These are phyloP conservation scores for Flaveria linearis DNA, from an alignment of 129 eudicot genomes.

Conservation along the genomic window DNA sequence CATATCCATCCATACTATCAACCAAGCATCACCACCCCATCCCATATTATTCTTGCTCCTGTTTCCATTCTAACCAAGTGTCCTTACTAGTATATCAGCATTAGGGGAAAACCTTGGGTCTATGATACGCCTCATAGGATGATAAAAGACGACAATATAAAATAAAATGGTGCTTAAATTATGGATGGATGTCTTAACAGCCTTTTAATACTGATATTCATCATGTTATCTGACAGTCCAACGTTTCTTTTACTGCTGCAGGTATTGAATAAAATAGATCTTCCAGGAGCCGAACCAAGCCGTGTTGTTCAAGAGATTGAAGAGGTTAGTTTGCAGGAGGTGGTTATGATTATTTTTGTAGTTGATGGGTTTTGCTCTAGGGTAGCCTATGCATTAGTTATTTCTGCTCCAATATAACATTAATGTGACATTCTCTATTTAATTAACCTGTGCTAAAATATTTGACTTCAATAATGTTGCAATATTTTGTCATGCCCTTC, in stretches of 20 bases:
- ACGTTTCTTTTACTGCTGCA: constrained; percentile 33
- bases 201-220: neutral
- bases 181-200: neutral
- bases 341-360: constrained; percentile 6
- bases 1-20: too few species aligned
- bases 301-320: constrained; percentile 91
- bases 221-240: constrained; percentile 9
- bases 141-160: neutral
- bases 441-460: neutral
- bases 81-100: too few species aligned
- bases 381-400: neutral
- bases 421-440: constrained; percentile 1
- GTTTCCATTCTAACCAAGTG: too few species aligned
- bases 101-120: too few species aligned
- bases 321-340: constrained; percentile 66
- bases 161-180: neutral
- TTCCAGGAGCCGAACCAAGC: constrained; percentile 97
- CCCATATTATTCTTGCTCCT: too few species aligned
- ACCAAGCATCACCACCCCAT: too few species aligned
- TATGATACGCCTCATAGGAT: neutral
- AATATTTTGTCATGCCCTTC: neutral
- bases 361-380: constrained; percentile 25
- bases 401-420: constrained; percentile 17
- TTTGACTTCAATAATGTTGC: constrained; percentile 16
- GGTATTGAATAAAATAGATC: constrained; percentile 97